A percentile compares a stretch with the other conserved stretches of the same genome.
Conservation (phyloP, 163 green algal species). For the Prototheca wickerhamii region DNA sequence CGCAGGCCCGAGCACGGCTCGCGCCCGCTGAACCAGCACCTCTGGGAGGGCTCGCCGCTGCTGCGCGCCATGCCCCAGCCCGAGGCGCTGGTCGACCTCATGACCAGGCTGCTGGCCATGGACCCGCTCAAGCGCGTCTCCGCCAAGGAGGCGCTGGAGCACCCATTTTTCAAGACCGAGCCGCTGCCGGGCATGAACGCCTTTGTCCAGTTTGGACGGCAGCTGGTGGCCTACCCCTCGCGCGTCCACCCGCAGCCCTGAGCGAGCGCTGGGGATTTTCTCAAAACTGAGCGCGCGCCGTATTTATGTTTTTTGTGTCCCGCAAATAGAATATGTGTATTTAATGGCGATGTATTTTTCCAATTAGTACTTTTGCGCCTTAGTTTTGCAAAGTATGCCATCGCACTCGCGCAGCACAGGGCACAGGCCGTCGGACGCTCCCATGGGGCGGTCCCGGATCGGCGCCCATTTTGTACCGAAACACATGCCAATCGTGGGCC, state of each 20-base stretch:
- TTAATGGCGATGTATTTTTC: too few relatives aligned
- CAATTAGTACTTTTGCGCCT: too few relatives aligned
- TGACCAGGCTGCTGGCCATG: constrained; percentile 22
- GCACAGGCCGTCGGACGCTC: too few relatives aligned
- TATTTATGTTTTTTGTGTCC: too few relatives aligned
- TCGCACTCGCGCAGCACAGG: too few relatives aligned
- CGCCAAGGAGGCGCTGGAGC: constrained; percentile 20
- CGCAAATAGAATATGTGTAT: too few relatives aligned
- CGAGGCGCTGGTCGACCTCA: constrained; percentile 21
- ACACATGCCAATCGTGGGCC: too few relatives aligned
- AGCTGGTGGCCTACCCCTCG: background rate
- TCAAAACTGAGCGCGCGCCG: too few relatives aligned
- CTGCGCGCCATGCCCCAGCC: constrained; percentile 8
- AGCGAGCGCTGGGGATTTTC: too few relatives aligned
- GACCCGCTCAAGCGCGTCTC: constrained; percentile 27
- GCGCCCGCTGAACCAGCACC: constrained; percentile 8
- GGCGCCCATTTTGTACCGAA: too few relatives aligned
- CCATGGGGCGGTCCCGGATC: too few relatives aligned
- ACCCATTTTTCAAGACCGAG: constrained; percentile 28
- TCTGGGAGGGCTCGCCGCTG: constrained; percentile 19
- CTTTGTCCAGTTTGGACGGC: background rate
- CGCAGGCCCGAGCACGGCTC: constrained; percentile 19
- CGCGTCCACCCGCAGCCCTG: background rate
- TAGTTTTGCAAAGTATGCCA: too few relatives aligned
- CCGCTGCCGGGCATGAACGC: constrained; percentile 13